phyloP scores from a whole-genome alignment of 208 protist genomes.

The Polymyxa betae region DNA sequence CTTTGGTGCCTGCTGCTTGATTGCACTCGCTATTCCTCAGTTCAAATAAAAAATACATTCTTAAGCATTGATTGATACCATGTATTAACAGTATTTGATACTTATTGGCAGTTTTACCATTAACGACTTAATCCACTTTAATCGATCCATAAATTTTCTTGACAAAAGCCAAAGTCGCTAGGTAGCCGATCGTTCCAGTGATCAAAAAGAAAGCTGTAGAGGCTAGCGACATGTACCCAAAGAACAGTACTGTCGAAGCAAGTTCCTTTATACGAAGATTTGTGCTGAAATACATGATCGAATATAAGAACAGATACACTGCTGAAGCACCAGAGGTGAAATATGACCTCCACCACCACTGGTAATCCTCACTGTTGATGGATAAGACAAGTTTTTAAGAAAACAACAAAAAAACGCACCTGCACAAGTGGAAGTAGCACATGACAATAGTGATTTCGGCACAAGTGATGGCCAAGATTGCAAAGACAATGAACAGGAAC shows the following conservation, averaged over 20 bases:
- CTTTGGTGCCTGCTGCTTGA: not conserved
- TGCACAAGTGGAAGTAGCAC: slow-evolving; percentile 95
- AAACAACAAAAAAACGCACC: slow-evolving; percentile 68
- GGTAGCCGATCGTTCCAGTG: slow-evolving; percentile 67
- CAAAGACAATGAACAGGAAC: slow-evolving; percentile 92
- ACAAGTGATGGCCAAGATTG: slow-evolving; percentile 90
- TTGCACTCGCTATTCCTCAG: no score
- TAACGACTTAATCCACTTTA: slow-evolving; percentile 66
- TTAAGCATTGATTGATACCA: no score
- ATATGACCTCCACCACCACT: slow-evolving; percentile 71
- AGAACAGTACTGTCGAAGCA: slow-evolving; percentile 69
- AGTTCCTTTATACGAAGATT: slow-evolving; percentile 65
- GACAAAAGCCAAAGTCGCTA: slow-evolving; percentile 61
- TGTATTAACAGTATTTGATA: no score
- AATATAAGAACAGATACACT: slow-evolving; percentile 70
- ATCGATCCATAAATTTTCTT: slow-evolving; percentile 65
- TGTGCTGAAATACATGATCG: slow-evolving; percentile 67
- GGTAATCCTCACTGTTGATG: slow-evolving; percentile 65
- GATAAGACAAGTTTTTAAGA: no score
- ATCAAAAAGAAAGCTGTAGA: slow-evolving; percentile 65
- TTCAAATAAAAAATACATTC: no score
- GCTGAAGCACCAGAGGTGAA: slow-evolving; percentile 66
- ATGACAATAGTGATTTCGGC: slow-evolving; percentile 94
- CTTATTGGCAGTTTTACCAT: no score
- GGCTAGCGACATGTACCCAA: slow-evolving; percentile 66